Evolutionary conservation across 208 protist genomes (phyloP), one percentile per base, ranked within the genome.

Genomic region (Leishmania martiniquensis): DNA sequence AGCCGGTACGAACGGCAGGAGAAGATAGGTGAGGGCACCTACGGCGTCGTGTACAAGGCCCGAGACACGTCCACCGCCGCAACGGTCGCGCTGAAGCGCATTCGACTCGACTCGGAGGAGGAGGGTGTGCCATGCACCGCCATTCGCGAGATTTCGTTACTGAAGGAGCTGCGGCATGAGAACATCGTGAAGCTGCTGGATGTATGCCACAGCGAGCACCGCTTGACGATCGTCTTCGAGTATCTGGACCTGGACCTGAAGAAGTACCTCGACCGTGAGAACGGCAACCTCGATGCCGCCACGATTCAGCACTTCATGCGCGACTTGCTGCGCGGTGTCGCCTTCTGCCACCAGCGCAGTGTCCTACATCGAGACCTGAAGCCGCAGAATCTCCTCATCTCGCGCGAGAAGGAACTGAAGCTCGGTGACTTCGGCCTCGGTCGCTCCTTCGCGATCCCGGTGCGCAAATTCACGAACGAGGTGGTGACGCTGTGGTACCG

Each of bases 191-290:
- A 95, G 65, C 80, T 99, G 6, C 83, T 98, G 29, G 98, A 99
- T 79, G 98, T 99, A 10, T 98, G 98, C 44, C 96, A 99, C 87
- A 98, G 88, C 37, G 93, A 99, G 47, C 92, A 92, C 59, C 97
- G 98, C 47, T 91, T 99, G 25, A 98, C 94, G 7, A 87, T 99
- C 34, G 98, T 99, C 17, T 99, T 99, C 80, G 99, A 99, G 87
- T 99, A 95, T 84, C 81, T 99, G 44, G 97, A 99, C 59, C 66
- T 98, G 59, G 98, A 99, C 83, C 78, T 99, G 60, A 99, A 99
- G 81, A 98, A 99, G 81, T 99, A 97, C 77, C 87, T 99, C 51
- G 97, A 99, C 72, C 78, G 78, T 42, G 76, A 89, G 57, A 83
- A 86, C 54, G 83, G 85, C 62, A 89, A 92, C 62, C 49, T 96